Base-by-base conservation (phyloP, 805 yeast genomes). In the Lachancea lanzarotensis region DNA sequence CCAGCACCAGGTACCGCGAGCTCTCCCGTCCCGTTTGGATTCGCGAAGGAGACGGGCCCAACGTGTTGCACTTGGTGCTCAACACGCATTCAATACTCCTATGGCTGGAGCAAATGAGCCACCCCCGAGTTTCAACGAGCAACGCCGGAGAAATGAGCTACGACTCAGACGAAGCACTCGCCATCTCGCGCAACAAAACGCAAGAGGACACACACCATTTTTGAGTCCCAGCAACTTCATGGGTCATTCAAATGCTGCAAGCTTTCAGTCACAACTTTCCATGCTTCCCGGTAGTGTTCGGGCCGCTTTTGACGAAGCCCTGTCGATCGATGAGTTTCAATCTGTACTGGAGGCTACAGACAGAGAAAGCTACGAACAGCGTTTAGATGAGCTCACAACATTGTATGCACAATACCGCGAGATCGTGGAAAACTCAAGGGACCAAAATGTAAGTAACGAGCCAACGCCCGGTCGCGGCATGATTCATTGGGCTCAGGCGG, bases 241-340 rank as follows among this genome's bases (percentile, higher is more conserved):
- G 32, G 15, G 35, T 22, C 46, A 47, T 34, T 53, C 58, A 2
- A 42, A 34, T 13, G 22, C 55, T 16, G 43, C 51, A 13, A 40
- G 38, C 17, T 38, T 58, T 6, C 46, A 52, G 42, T 31, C 40
- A 15, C 46, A 55, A 25, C 52, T 59, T 3, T 43, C 49, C 18
- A 30, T 42, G 2, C 54, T 50, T 30, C 55, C 60, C 1, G 55
- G 49, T 2, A 48, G 52, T 26, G 52, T 59, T 6, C 45, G 54
- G n/a, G 50, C 56, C 43, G 55, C 58, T 9, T 59, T 59, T 36
- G 51, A 47, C 30, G 56, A 53, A 38, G 58, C 63, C 3, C 52
- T 51, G 25, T 50, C 57, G 12, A 32, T 56, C 17, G 50, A 50
- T 26, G 60, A 57, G 32, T 59, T 59, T 35, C 37, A 49, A 30